A percentile compares a stretch with the other conserved stretches of the same genome.
These are phyloP conservation scores for Candida stauntonica DNA, from an alignment of 805 yeast species.

Conservation along the genomic window DNA sequence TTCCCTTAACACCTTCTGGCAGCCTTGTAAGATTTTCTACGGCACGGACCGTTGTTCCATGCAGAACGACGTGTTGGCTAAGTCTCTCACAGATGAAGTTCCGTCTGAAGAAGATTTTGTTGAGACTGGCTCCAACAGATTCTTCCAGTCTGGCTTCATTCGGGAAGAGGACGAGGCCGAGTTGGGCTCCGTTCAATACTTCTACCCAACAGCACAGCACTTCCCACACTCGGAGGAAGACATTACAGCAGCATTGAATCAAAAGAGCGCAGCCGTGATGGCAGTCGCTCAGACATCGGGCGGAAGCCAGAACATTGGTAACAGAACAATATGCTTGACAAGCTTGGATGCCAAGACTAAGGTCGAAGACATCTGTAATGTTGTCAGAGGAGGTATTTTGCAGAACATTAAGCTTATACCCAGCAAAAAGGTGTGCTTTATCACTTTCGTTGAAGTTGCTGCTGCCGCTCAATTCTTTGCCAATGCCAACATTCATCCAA, in stretches of 20 bases:
- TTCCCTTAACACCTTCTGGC: conserved; percentile 62
- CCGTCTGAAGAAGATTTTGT: conserved; percentile 8
- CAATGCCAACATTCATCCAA: conserved; percentile 52
- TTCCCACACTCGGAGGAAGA: conserved; percentile 9
- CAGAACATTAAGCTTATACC: conserved; percentile 52
- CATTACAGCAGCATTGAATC: conserved; percentile 10
- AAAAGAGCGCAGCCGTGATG: conserved; percentile 13
- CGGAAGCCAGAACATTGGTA: conserved; percentile 78
- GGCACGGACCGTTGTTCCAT: conserved; percentile 90
- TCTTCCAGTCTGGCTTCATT: conserved; percentile 48
- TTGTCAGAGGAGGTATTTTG: conserved; percentile 71
- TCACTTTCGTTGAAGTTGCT: conserved; percentile 61
- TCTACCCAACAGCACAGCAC: conserved; percentile 9
- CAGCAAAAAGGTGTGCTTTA: conserved; percentile 57
- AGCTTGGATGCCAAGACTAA: conserved; percentile 60
- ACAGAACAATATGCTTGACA: conserved; percentile 68
- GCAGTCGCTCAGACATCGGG: conserved; percentile 40
- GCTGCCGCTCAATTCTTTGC: conserved; percentile 66
- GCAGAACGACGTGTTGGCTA: conserved; percentile 12
- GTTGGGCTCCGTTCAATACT: conserved; percentile 3
- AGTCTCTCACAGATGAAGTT: conserved; percentile 19
- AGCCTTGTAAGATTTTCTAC: conserved; percentile 72
- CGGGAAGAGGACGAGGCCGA: conserved; percentile 9
- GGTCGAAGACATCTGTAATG: conserved; percentile 71
- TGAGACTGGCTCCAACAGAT: conserved; percentile 22